These are phyloP conservation scores for Ophiostoma sp. DNA, from an alignment of 2,329 filamentous ascomycete species.

Conservation along the genomic window DNA sequence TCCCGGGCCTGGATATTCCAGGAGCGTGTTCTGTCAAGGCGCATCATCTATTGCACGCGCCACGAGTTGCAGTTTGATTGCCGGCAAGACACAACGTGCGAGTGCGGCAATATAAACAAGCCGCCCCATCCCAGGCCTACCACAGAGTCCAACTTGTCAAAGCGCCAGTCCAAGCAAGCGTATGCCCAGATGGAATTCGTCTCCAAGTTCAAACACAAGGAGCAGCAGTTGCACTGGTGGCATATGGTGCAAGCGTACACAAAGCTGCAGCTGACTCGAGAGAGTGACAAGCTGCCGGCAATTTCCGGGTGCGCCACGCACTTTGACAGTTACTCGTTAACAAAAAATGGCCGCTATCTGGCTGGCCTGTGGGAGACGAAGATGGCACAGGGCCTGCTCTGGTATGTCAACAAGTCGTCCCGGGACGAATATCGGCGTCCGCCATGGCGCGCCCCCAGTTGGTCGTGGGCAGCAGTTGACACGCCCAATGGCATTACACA, in stretches of 20 bases:
- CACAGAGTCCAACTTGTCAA: background rate
- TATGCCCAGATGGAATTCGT: background rate
- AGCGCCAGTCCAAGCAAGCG: background rate
- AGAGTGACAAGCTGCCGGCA: background rate
- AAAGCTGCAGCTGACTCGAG: background rate
- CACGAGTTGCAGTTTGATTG: slow-evolving; percentile 1
- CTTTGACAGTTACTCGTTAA: background rate
- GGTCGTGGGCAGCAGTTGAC: background rate
- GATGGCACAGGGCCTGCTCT: slow-evolving; percentile 1
- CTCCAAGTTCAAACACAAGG: background rate
- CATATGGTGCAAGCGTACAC: background rate
- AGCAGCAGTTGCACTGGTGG: background rate
- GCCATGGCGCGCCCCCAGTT: background rate
- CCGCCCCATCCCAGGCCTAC: background rate
- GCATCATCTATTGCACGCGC: background rate
- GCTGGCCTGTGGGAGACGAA: background rate
- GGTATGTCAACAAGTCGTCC: background rate
- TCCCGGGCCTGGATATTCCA: background rate
- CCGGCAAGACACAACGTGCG: background rate
- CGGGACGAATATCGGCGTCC: background rate
- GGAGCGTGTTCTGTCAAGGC: background rate
- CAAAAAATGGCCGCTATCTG: background rate
- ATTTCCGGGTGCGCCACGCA: background rate
- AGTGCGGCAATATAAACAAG: background rate
- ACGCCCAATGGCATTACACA: background rate